Evolutionary conservation across 805 yeast species (phyloP), one percentile per base, ranked within the genome.

Genomic region (Candida tammaniensis): DNA sequence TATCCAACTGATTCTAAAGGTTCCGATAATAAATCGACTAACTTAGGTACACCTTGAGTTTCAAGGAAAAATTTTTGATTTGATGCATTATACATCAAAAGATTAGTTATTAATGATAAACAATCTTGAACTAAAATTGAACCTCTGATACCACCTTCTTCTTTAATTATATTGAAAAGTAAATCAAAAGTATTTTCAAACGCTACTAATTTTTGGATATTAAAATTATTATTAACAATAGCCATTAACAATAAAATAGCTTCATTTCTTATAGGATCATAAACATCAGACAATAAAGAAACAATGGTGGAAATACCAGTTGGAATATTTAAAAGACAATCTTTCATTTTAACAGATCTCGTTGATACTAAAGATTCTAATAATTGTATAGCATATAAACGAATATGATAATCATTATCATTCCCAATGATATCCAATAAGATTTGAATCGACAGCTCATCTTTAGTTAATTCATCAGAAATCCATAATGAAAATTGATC

Each of bases 401-500:
- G 73, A 26, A 82, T 73, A 56, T 86, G 94, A 52, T 87, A 86
- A 51, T 86, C 91, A 11, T 64, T 30, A 35, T 70, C 66, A 17
- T 67, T 68, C 17, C 72, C 64, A 7, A 81, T 54, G 17, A 80
- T 76, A 15, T 59, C 56, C 25, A 67, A 42, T 23, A 68, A 40
- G 24, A 54, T 43, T 13, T 43, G 38, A 24, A 67, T 40, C 13
- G 55, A 43, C 17, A 50, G 57, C 12, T 49, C 58, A 31, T 57
- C 59, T 40, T 85, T 89, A 1, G 89, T 83, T 48, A 93, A 66
- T 50, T 87, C 97, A 59, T 93, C 98, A 0, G 98, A 87, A 20
- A 93, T 85, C 95, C 97, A 89, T 36, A 89, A 61, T 0, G 96
- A 85, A 45, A 93, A 85, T 50, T 87, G 95, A 54, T 89, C 98